Conservation (phyloP, 257 asterid genomes). For the Solanum appendiculatum region DNA sequence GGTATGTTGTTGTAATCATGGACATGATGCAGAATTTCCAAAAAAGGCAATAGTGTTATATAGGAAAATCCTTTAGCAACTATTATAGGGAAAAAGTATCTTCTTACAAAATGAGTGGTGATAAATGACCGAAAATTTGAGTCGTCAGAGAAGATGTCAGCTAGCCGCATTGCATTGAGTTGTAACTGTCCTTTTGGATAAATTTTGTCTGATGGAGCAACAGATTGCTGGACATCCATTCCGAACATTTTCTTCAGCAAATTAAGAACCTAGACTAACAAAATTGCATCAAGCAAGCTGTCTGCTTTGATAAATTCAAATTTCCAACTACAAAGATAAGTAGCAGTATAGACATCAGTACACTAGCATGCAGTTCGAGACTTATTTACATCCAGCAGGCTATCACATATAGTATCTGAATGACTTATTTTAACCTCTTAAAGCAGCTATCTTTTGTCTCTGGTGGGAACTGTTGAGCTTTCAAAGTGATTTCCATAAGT, state of each 20-base stretch:
- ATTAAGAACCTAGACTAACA: slow-evolving; percentile 60
- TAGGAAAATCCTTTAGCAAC: neutral
- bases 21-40: neutral
- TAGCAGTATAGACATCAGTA: neutral
- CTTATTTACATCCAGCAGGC: neutral
- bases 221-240: slow-evolving; percentile 30
- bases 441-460: neutral
- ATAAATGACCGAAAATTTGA: slow-evolving; percentile 81
- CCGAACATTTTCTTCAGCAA: slow-evolving; percentile 78
- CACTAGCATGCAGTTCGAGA: neutral
- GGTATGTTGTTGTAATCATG: neutral
- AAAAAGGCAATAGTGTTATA: neutral
- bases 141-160: slow-evolving; percentile 93
- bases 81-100: neutral
- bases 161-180: slow-evolving; percentile 90
- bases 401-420: neutral
- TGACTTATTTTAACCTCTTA: neutral
- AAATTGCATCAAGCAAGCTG: slow-evolving; percentile 10
- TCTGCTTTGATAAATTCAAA: neutral
- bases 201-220: slow-evolving; percentile 32
- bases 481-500: neutral
- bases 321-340: neutral
- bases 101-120: slow-evolving; percentile 71
- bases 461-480: neutral
- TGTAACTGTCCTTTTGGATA: slow-evolving; percentile 84